A percentile compares a stretch with the other conserved stretches of the same genome.
These are phyloP conservation scores for Cladosporium sp. DNA, from an alignment of 2,329 filamentous ascomycete genomes.

Conservation along the genomic window DNA sequence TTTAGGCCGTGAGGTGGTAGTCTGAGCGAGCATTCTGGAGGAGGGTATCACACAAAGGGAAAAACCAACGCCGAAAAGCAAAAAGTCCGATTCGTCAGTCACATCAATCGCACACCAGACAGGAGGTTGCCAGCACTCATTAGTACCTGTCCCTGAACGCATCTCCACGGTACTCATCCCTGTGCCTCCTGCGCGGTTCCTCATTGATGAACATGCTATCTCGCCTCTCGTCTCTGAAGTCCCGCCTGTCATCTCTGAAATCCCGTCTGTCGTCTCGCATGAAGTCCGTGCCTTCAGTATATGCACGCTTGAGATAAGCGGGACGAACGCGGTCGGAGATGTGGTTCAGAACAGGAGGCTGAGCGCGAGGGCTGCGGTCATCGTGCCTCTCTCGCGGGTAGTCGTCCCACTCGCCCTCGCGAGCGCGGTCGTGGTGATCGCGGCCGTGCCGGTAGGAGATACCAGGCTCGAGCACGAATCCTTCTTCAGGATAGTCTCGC, in stretches of 20 bases:
- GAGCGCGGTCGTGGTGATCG: neutral
- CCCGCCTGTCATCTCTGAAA: too few relatives aligned
- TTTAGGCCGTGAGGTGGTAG: conserved; percentile 1
- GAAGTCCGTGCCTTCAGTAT: neutral
- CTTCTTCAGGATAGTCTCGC: neutral
- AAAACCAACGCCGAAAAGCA: neutral
- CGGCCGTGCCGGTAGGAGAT: neutral
- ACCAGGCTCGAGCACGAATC: neutral
- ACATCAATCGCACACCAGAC: too few relatives aligned
- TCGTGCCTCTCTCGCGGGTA: neutral
- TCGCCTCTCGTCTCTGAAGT: neutral
- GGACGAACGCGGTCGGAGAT: neutral
- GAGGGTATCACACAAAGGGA: neutral
- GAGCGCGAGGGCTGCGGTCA: neutral
- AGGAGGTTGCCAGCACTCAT: neutral
- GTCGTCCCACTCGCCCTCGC: neutral
- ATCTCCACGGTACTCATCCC: too few relatives aligned
- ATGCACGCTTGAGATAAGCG: neutral
- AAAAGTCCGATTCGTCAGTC: too few relatives aligned
- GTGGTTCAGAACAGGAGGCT: neutral
- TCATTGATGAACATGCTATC: too few relatives aligned
- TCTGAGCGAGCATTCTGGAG: neutral
- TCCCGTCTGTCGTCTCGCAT: neutral
- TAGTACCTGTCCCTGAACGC: neutral
- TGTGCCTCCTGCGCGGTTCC: too few relatives aligned